Evolutionary conservation across 345 rosid genomes (phyloP), one percentile per base, ranked within the genome.

Genomic region (thale cress (Arabidopsis thaliana)): DNA sequence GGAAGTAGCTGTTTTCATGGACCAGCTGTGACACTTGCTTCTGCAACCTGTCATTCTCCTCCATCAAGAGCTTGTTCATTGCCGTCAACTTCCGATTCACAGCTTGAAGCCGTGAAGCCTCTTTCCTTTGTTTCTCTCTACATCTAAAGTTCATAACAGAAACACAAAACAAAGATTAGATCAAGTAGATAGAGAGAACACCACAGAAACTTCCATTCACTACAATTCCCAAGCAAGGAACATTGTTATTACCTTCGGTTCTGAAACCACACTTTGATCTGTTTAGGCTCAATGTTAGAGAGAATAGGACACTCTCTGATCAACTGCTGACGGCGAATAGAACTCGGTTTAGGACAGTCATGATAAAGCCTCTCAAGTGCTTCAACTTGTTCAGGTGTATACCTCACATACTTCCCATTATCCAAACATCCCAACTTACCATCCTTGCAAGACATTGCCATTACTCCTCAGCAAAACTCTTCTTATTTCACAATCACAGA

Each of bases 181-280:
- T 45, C 52, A 48, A 22, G 22, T 0, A 44, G 7, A 23, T 20
- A 59, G 11, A 33, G n/a, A 52, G n/a, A 62, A 59, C 20, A 66
- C 4, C 6, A 6, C 8, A 50, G 33, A 32, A 42, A 8, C 6
- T 28, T 7, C 7, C 14, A 69, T 16, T 11, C 8, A 23, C 41
- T 8, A 48, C 55, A 23, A 5, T 46, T 33, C 7, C 14, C 22
- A 49, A 71, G 16, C n/a, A 52, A 69, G 24, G 32, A 48, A 8
- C 25, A 53, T 28, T 36, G 20, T 9, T 0, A 28, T 62, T 80
- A 96, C 99, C 98, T 96, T 81, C 99, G 84, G 84, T 96, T 96
- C 66, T 96, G 99, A 86, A 96, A 96, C 99, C 98, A 96, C 33
- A 96, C 99, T 87, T 96, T 96, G 85, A 96, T 96, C 82, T 96